Conservation (phyloP, 306 rosid species). For the cucumber (Cucumis sativus) region Cucumber_9930_V3 NC_026658.2:1042001-1042500, state of each 20-base stretch:
- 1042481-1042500: conserved; percentile 56
- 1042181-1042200: conserved; percentile 33
- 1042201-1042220: conserved; percentile 26
- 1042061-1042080: conserved; percentile 20
- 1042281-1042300: conserved; percentile 37
- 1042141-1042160: conserved; percentile 51
- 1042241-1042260: conserved; percentile 21
- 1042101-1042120: conserved; percentile 14
- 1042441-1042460: conserved; percentile 60
- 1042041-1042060: conserved; percentile 26
- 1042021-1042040: conserved; percentile 30
- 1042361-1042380: conserved; percentile 73
- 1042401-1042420: conserved; percentile 41
- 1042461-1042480: conserved; percentile 51
- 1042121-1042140: conserved; percentile 29
- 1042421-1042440: conserved; percentile 45
- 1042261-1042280: conserved; percentile 49
- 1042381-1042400: conserved; percentile 54
- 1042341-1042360: conserved; percentile 50
- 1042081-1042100: conserved; percentile 11
- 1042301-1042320: conserved; percentile 64
- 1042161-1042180: conserved; percentile 54
- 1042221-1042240: conserved; percentile 42
- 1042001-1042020: conserved; percentile 63
- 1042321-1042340: conserved; percentile 47